Evolutionary conservation across 352 stramenopile species (phyloP).

Genomic region (Globisporangium parvum): DNA sequence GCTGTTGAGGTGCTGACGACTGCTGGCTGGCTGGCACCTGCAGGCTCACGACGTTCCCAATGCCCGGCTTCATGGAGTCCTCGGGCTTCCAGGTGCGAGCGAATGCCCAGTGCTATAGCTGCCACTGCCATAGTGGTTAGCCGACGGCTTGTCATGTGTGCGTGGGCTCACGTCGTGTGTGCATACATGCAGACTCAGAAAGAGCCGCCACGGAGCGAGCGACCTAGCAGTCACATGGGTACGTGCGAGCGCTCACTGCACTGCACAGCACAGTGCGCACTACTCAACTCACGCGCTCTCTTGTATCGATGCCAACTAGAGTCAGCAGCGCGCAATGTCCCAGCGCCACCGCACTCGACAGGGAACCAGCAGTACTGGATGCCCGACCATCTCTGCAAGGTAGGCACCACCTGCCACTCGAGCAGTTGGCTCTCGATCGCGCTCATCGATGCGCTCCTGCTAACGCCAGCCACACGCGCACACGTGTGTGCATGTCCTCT

Average conservation of each 20-base stretch:
- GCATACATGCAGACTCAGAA: constrained; percentile 3
- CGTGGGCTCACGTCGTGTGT: not conserved
- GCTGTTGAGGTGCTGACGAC: not conserved
- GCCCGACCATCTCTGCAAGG: constrained; percentile 81
- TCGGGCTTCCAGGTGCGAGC: constrained; percentile 31
- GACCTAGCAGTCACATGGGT: constrained; percentile 11
- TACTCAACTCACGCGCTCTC: not conserved
- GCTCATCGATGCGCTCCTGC: too few species aligned
- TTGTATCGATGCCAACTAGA: not conserved
- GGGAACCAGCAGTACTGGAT: constrained; percentile 79
- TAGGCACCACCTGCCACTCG: constrained; percentile 29
- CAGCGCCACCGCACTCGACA: constrained; percentile 27
- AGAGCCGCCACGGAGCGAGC: constrained; percentile 15
- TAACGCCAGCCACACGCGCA: not conserved
- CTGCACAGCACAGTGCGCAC: not conserved
- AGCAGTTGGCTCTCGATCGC: too few species aligned
- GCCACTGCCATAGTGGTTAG: too few species aligned
- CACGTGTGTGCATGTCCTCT: not conserved
- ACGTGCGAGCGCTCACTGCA: not conserved
- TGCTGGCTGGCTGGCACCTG: not conserved
- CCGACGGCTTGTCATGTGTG: not conserved
- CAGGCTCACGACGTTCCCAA: constrained; percentile 65
- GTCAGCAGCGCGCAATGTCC: constrained; percentile 21
- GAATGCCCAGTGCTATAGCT: not conserved
- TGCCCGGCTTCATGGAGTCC: constrained; percentile 48